Base-by-base conservation (phyloP, 176 grass and related monocot species). In the Zea luxurians region DNA sequence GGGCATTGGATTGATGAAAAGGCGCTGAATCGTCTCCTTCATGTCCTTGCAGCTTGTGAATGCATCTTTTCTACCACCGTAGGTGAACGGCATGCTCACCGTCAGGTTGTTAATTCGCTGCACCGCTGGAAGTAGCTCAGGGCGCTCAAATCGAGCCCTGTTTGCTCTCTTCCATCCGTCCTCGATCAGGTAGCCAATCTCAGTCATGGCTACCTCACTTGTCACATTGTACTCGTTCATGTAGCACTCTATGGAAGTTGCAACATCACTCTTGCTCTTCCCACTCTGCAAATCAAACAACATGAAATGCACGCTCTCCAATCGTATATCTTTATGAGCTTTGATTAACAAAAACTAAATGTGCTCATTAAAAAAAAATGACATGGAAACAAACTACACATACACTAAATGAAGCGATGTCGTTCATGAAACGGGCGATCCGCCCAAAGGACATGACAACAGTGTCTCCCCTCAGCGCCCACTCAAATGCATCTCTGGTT, bases 221-320 rank as follows among this genome's bases (percentile, higher is more conserved):
- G 44, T n/a, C 7, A 63, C 68, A 3, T 58, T 35, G 2, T 80
- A 44, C 78, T 80, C 66, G 12, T 55, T 71, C 21, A 80, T 71
- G 42, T 70, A 80, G 6, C 78, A 81, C 37, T 81, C 67, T 6
- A 81, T 68, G 2, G 68, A 72, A 16, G 66, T 71, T 2, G 66
- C 66, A 21, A 48, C 78, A 61, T 80, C 78, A 18, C 71, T 80
- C 59, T 50, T 72, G 55, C 71, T 81, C 44, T 72, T 81, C 6
- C 79, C 79, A 50, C 68, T 68, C 68, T 81, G 12, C 0, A 64
- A 58, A 10, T 58, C 9, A 58, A 63, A 37, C 34, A 63, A 13
- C 58, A 34, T 0, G 11, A 27, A 60, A 20, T 58, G 17, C 16
- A 21, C 27, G 60, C 21, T 61, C 7, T 2, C 1, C 2, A 11